Conservation (phyloP, 768 basidiomycete genomes). For the Tubosaeta brunneosetosa region DNA sequence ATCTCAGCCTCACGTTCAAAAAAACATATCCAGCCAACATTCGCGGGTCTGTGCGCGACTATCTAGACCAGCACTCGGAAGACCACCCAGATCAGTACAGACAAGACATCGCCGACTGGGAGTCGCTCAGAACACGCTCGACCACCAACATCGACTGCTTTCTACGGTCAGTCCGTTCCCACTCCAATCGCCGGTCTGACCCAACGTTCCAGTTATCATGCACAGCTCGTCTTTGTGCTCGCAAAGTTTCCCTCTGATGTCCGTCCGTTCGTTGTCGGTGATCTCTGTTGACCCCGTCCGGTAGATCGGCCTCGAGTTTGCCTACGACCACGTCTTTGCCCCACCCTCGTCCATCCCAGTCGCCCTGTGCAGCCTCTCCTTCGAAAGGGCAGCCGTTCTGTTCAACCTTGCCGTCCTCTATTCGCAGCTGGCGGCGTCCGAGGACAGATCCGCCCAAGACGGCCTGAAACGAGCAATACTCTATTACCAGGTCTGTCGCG, state of each 20-base stretch:
- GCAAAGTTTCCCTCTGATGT: slow-evolving; percentile 84
- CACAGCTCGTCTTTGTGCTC: slow-evolving; percentile 78
- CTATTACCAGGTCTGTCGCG: slow-evolving; percentile 57
- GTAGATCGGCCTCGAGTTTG: slow-evolving; percentile 66
- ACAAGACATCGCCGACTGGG: slow-evolving; percentile 71
- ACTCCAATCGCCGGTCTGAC: slow-evolving; percentile 1
- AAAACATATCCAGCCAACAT: slow-evolving; percentile 55
- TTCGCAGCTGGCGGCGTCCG: slow-evolving; percentile 67
- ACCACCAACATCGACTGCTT: slow-evolving; percentile 47
- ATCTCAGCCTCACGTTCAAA: slow-evolving; percentile 72
- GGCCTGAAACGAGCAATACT: slow-evolving; percentile 78
- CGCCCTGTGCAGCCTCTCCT: slow-evolving; percentile 67
- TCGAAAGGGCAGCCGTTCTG: slow-evolving; percentile 72
- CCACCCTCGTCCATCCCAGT: slow-evolving; percentile 48
- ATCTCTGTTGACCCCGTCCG: slow-evolving; percentile 8
- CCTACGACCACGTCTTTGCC: slow-evolving; percentile 72
- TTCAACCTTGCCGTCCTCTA: slow-evolving; percentile 89
- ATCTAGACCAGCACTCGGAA: slow-evolving; percentile 63
- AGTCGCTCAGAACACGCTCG: slow-evolving; percentile 56
- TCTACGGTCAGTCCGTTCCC: slow-evolving; percentile 49
- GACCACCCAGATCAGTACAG: slow-evolving; percentile 83
- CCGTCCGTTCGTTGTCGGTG: slow-evolving; percentile 16
- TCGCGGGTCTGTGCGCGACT: slow-evolving; percentile 51
- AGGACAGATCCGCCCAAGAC: slow-evolving; percentile 67
- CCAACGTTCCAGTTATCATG: slow-evolving; percentile 66